These are phyloP conservation scores for Aphanomyces invadans DNA, from an alignment of 352 stramenopile species.

Conservation along the genomic window DNA sequence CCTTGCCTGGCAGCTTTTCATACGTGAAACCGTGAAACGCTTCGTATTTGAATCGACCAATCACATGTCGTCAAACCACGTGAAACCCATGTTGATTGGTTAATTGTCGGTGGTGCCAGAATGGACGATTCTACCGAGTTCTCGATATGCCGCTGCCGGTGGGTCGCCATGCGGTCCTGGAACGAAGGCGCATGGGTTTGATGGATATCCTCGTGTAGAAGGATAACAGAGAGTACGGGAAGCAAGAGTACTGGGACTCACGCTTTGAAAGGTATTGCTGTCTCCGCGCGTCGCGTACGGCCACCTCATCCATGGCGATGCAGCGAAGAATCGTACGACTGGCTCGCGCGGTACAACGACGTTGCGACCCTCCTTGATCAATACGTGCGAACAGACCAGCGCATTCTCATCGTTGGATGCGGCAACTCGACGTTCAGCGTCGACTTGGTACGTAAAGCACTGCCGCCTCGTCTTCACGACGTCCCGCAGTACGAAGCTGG, in stretches of 20 bases:
- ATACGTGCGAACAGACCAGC: constrained; percentile 35
- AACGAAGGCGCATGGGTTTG: background rate
- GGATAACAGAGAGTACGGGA: constrained; percentile 56
- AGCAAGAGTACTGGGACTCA: constrained; percentile 63
- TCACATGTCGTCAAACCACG: background rate
- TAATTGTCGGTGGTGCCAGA: background rate
- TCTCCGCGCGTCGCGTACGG: background rate
- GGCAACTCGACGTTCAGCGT: constrained; percentile 69
- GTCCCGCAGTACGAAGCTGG: constrained; percentile 44
- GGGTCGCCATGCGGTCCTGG: background rate
- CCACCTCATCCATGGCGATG: background rate
- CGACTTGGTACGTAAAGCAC: constrained; percentile 59
- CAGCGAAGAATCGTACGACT: constrained; percentile 74
- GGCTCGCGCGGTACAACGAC: constrained; percentile 49
- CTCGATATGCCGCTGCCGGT: background rate
- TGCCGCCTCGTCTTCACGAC: no score
- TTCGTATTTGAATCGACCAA: background rate
- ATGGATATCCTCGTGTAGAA: constrained; percentile 16
- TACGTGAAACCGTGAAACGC: background rate
- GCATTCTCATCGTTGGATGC: constrained; percentile 60
- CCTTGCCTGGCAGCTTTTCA: background rate
- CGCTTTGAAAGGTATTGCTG: constrained; percentile 55
- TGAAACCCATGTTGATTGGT: background rate
- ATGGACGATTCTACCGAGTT: no score
- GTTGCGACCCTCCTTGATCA: constrained; percentile 36